Base-by-base conservation (phyloP, 805 yeast species). In the Jamesozyma lodderae region DNA sequence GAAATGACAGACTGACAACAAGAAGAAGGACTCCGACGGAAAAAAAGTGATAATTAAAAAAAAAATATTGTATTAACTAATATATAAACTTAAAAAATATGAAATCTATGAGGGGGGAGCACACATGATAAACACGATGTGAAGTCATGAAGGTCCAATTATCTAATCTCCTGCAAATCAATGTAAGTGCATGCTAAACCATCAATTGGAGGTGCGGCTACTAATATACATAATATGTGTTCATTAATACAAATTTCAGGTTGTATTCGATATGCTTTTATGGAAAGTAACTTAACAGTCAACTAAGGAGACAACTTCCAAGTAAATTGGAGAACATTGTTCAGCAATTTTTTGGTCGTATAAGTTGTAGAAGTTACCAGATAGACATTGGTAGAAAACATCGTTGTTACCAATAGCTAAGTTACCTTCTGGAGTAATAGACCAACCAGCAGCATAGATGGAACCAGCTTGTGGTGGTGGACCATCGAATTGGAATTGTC, bases 401-500 rank as follows among this genome's bases (percentile, higher is more conserved):
- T 73, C 73, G 38, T 60, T 57, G 46, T 62, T 59, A 59, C 83
- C 83, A 38, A 78, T 57, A 26, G 82, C 81, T 53, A 78, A 68
- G 63, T 68, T 66, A 37, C 74, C 77, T 33, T 69, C 77, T 45
- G 61, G 52, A 36, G 73, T 65, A 42, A 75, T 66, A 36, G 76
- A 68, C 81, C 79, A 74, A 45, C 79, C 79, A 33, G 72, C 72
- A 45, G 80, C 78, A 52, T 68, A 72, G 49, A 73, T 67, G 38
- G 79, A 63, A 55, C 79, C 79, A 21, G 77, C 80, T 67, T 78
- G 83, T 46, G 83, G 82, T 60, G 81, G 79, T 41, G 81, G 81
- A 50, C 82, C 82, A 56, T 78, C 82, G 53, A 77, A 77, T 64
- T 77, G 83, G 71, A 77, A 75, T 66, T 78, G 84, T 65, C 78